Evolutionary conservation across 257 asterid species (phyloP).

Genomic region (Marsdenia floribunda): DNA sequence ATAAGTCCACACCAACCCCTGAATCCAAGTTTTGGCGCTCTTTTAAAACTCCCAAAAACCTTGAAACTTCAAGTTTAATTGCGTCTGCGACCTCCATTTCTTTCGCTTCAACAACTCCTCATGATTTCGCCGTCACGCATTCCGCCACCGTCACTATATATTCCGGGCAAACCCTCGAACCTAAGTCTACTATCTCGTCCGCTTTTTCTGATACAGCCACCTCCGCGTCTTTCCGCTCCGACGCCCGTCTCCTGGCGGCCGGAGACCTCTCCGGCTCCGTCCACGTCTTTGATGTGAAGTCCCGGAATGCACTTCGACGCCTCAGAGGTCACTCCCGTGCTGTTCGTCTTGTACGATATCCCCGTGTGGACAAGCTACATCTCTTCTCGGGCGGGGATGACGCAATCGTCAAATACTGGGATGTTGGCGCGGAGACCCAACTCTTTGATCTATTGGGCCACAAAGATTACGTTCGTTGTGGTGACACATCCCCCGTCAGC

Average conservation of each 20-base stretch:
- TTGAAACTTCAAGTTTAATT: slow-evolving; percentile 37
- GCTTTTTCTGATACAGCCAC: slow-evolving; percentile 52
- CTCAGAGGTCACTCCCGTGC: slow-evolving; percentile 69
- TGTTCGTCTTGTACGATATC: slow-evolving; percentile 57
- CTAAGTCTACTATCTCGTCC: slow-evolving; percentile 44
- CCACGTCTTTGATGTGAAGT: slow-evolving; percentile 64
- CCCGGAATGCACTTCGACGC: slow-evolving; percentile 57
- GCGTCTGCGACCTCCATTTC: slow-evolving; percentile 53
- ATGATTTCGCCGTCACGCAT: slow-evolving; percentile 84
- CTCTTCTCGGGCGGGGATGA: slow-evolving; percentile 90
- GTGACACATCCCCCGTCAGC: slow-evolving; percentile 71
- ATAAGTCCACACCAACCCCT: slow-evolving; percentile 47
- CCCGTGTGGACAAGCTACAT: slow-evolving; percentile 71
- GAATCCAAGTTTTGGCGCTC: slow-evolving; percentile 89
- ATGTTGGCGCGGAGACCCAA: slow-evolving; percentile 54
- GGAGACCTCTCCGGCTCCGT: slow-evolving; percentile 71
- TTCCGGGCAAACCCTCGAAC: slow-evolving; percentile 51
- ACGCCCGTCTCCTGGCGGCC: slow-evolving; percentile 66
- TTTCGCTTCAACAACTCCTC: slow-evolving; percentile 62
- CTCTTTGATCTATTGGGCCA: slow-evolving; percentile 59
- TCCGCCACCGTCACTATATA: slow-evolving; percentile 62
- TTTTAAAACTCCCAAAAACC: slow-evolving; percentile 65
- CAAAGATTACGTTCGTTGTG: slow-evolving; percentile 87
- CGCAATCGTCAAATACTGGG: slow-evolving; percentile 90
- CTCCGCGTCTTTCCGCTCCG: slow-evolving; percentile 64